These are phyloP conservation scores for Diutina scorzettiae DNA, from an alignment of 1,139 yeast species.

Conservation along the genomic window DNA sequence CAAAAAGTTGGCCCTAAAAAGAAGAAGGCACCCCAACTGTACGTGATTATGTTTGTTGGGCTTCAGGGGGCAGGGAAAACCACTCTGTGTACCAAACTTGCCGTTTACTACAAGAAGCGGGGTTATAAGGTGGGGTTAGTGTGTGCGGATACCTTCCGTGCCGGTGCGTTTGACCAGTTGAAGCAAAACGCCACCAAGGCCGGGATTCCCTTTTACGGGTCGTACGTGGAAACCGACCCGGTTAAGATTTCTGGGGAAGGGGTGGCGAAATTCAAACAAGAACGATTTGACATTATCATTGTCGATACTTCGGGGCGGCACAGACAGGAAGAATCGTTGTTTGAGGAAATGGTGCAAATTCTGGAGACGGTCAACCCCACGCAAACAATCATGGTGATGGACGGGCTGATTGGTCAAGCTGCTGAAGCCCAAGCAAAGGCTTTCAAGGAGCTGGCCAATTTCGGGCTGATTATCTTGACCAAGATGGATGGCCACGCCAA, in stretches of 20 bases:
- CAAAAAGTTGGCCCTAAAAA: constrained; percentile 13
- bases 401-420: constrained; percentile 96
- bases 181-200: constrained; percentile 97
- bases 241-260: constrained; percentile 87
- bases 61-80: constrained; percentile 98
- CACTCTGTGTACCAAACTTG: constrained; percentile 92
- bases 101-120: constrained; percentile 86
- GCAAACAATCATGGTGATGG: constrained; percentile 95
- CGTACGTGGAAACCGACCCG: constrained; percentile 92
- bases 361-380: constrained; percentile 77
- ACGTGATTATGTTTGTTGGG: constrained; percentile 93
- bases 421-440: constrained; percentile 94
- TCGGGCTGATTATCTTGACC: constrained; percentile 90
- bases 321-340: constrained; percentile 85
- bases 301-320: constrained; percentile 99
- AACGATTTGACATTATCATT: constrained; percentile 82
- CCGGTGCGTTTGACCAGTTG: constrained; percentile 98
- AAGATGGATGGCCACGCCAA: constrained; percentile 99
- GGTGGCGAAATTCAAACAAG: constrained; percentile 83
- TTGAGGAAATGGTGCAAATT: constrained; percentile 91
- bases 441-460: constrained; percentile 83
- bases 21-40: constrained; percentile 22
- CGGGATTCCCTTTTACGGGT: constrained; percentile 86
- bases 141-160: constrained; percentile 98
- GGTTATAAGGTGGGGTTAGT: constrained; percentile 93